A percentile compares a stretch with the other conserved stretches of the same genome.
These are phyloP conservation scores for Strobilomyces dryophilus DNA, from an alignment of 768 basidiomycete species.

Conservation along the genomic window DNA sequence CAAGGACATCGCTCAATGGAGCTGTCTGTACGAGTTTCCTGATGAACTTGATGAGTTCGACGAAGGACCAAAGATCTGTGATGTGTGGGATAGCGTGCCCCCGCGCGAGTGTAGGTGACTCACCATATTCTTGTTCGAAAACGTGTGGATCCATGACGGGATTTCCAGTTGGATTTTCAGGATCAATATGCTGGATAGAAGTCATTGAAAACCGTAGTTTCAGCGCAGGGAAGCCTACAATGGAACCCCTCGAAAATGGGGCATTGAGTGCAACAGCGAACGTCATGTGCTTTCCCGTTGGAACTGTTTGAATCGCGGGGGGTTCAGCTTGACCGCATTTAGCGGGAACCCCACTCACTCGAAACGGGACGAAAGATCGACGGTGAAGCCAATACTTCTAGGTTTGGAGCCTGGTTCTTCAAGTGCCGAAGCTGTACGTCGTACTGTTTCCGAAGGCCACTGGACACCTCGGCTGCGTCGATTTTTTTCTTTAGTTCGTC, in stretches of 20 bases:
- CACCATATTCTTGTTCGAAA: slow-evolving; percentile 1
- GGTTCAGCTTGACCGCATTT: background rate
- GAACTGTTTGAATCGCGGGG: background rate
- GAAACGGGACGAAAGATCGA: background rate
- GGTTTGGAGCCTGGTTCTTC: slow-evolving; percentile 1
- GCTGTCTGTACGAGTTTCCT: background rate
- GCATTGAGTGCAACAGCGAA: background rate
- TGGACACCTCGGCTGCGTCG: background rate
- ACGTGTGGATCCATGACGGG: slow-evolving; percentile 1
- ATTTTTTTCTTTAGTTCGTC: background rate
- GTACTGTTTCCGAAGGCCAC: slow-evolving; percentile 2
- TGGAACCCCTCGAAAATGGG: slow-evolving; percentile 1
- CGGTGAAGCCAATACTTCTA: background rate
- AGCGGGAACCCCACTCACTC: background rate
- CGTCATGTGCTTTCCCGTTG: background rate
- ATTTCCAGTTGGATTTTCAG: background rate
- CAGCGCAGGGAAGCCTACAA: background rate
- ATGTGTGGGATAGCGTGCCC: background rate
- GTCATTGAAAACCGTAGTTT: background rate
- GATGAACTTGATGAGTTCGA: background rate
- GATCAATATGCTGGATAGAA: background rate
- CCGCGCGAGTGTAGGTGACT: background rate
- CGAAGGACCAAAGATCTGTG: background rate
- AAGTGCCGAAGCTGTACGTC: slow-evolving; percentile 1
- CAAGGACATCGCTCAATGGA: background rate